Base-by-base conservation (phyloP, 1,284 basidiomycete genomes). In the Trichosporon coremiiforme region DNA sequence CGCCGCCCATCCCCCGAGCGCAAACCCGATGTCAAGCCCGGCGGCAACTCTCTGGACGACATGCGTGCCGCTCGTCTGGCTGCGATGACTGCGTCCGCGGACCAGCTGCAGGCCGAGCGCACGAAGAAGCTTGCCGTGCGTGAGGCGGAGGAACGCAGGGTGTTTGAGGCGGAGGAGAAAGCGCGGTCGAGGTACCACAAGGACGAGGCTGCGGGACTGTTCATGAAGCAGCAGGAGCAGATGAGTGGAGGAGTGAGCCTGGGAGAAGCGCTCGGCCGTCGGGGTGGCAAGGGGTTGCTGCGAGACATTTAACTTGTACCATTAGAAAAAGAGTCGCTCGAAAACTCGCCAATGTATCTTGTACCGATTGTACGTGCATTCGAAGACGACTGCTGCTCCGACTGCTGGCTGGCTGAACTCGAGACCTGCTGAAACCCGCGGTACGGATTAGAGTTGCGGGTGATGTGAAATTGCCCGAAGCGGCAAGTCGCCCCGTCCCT, bases 41-140 rank as follows among this genome's bases (percentile, higher is more conserved):
- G 70, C 35, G 13, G 69, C 12, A 73, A 74, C 55, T 63, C 71
- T 1, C 76, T 81, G 0, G 85, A 85, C 62, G 87, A 88, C 1
- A 89, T 91, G 67, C 91, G 94, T 36, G 90, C 90, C 2, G 91
- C 92, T 25, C 89, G 91, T 36, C 86, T 98, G 20, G 94, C 92
- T 0, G 91, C 92, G 10, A 97, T 98, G 95, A 85, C 89, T 31
- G 82, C 87, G 1, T 88, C 91, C 73, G 95, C 95, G 1, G 81
- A 85, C 31, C 80, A 84, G 17, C 86, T 94, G 17, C 72, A 82
- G 38, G 63, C 73, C 2, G 73, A 78, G 36, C 78, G 83, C 3
- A 73, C 74, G 2, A 72, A 77, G 57, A 70, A 74, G 22, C 75
- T 84, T 0, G 78, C 79, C 7, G 69, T 72, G 25, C 74, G 81